phyloP scores from a whole-genome alignment of 129 eudicot genomes.

The Rutidosis leptorrhynchoides region DNA sequence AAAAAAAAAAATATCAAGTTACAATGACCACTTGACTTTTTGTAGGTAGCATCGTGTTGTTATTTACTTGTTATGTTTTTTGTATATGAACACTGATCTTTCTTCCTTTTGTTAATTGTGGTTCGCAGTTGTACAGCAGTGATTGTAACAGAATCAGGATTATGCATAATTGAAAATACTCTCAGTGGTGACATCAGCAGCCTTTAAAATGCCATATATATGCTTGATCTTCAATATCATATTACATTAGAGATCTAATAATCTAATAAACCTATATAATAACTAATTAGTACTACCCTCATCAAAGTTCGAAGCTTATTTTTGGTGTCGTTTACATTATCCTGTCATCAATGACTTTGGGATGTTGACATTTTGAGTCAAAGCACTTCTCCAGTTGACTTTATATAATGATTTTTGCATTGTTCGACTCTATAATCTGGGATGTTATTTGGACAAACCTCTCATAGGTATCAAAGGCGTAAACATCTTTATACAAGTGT shows the following conservation, averaged over 20 bases:
- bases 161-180: constrained; percentile 25
- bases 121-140: constrained; percentile 33
- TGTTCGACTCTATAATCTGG: no score
- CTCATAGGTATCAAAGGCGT: no score
- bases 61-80: background rate
- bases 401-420: no score
- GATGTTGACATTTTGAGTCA: no score
- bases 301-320: background rate
- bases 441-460: no score
- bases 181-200: background rate
- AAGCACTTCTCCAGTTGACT: no score
- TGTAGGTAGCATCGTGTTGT: background rate
- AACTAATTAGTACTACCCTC: background rate
- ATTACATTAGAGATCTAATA: background rate
- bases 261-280: background rate
- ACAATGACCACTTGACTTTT: background rate
- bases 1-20: no score
- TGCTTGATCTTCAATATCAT: background rate
- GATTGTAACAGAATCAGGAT: constrained; percentile 32
- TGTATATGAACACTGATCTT: background rate
- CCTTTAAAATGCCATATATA: background rate
- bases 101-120: constrained; percentile 4
- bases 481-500: no score
- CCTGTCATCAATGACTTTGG: background rate
- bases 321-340: background rate